Evolutionary conservation across 352 stramenopile genomes (phyloP), one percentile per base, ranked within the genome.

Genomic region (Phytophthora vignae): DNA sequence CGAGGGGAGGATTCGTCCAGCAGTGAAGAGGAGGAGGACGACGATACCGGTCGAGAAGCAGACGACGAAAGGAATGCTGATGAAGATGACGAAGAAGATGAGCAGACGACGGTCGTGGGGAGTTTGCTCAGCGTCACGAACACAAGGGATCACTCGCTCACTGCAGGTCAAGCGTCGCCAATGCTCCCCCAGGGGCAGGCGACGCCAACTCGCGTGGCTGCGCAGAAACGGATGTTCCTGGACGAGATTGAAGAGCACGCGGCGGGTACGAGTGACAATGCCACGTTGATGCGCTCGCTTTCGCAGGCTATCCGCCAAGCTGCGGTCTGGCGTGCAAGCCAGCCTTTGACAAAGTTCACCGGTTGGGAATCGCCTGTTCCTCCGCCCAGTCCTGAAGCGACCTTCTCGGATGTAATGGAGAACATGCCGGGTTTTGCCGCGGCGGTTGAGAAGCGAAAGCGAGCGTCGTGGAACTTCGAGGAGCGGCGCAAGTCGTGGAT

Each of bases 401-500:
- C 87, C 0, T 94, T 94, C 69, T 92, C 87, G 4, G 85, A 94
- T 54, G 84, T 94, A 1, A 85, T 94, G 56, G 85, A 86, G 59
- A 90, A 73, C 25, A 88, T 92, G 63, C 80, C 85, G 1, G 78
- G 67, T 19, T 92, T 89, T 73, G 68, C 74, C 4, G 80, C 86
- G 63, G 61, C 66, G 8, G 69, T 74, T 36, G 64, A 76, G n/a
- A 73, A 76, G 53, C 67, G 73, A 5, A 80, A 79, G 62, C 76
- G 79, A 14, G 63, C 81, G 4, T 71, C 79, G 22, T 92, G 84
- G 85, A 78, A 76, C 12, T 69, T 72, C 19, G 87, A 92, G 21
- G 85, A 93, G 63, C 78, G 84, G 6, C 79, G 85, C 44, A 92
- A 90, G 64, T 92, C 85, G 40, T 95, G 85, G 85, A 92, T 92